A percentile compares a stretch with the other conserved stretches of the same genome.
phyloP scores from a whole-genome alignment of 177 flowering plant species.

The Vitis hybrid region DNA sequence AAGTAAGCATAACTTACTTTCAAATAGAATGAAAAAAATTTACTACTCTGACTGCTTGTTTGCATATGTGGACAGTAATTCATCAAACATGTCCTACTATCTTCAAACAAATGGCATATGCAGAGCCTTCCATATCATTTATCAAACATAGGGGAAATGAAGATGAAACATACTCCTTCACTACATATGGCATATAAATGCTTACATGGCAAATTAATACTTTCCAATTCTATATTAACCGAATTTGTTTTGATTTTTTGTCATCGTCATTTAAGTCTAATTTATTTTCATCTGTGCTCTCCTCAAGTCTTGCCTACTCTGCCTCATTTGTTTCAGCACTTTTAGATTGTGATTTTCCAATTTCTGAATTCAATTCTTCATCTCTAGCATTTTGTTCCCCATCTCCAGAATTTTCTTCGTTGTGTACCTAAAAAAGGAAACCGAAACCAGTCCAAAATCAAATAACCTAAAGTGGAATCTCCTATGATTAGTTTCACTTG shows the following conservation, averaged over 20 bases:
- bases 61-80: too few relatives aligned
- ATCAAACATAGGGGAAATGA: too few relatives aligned
- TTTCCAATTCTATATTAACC: constrained; percentile 12
- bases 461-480: too few relatives aligned
- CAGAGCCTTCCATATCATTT: too few relatives aligned
- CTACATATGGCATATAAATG: too few relatives aligned
- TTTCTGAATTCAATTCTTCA: constrained; percentile 17
- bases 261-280: too few relatives aligned
- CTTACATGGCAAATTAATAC: not conserved
- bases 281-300: not conserved
- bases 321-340: not conserved
- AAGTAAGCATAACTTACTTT: too few relatives aligned
- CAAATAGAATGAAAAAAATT: too few relatives aligned
- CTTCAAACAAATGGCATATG: too few relatives aligned
- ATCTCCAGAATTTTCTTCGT: constrained; percentile 13
- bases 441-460: not conserved
- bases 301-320: constrained; percentile 7
- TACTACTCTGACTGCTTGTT: too few relatives aligned
- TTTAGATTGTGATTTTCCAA: constrained; percentile 16
- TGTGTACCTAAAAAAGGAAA: constrained; percentile 11
- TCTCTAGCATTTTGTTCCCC: constrained; percentile 9
- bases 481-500: not conserved
- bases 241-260: constrained; percentile 7
- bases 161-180: too few relatives aligned
- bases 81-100: too few relatives aligned